Conservation (phyloP, 345 rosid genomes). For the Erodium maritimum region DNA sequence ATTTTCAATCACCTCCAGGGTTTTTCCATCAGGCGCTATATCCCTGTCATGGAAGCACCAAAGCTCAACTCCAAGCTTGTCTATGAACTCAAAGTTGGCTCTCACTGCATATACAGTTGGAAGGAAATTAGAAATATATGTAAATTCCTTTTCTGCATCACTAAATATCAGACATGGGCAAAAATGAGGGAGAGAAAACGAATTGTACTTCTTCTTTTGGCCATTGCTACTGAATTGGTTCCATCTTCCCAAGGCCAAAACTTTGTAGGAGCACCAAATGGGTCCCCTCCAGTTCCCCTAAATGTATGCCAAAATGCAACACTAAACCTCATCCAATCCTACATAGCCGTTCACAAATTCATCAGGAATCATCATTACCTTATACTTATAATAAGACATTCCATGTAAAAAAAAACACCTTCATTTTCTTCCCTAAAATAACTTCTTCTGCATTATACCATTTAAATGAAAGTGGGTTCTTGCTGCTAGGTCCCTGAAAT, state of each 20-base stretch:
- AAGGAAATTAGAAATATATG: conserved; percentile 3
- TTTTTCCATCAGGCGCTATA: conserved; percentile 75
- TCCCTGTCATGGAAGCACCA: conserved; percentile 99
- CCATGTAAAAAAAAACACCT: conserved; percentile 29
- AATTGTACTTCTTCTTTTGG: conserved; percentile 89
- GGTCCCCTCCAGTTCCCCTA: conserved; percentile 83
- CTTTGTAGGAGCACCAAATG: conserved; percentile 82
- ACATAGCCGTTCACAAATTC: conserved; percentile 7
- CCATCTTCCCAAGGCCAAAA: conserved; percentile 99
- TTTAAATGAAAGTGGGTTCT: conserved; percentile 65
- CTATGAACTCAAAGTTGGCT: conserved; percentile 89
- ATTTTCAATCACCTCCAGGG: conserved; percentile 74
- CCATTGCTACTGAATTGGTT: conserved; percentile 80
- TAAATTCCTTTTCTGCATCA: background rate
- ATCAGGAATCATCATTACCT: background rate
- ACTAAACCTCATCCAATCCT: conserved; percentile 98
- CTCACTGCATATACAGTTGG: conserved; percentile 45
- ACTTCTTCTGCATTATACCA: conserved; percentile 88
- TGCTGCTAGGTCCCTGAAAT: conserved; percentile 64
- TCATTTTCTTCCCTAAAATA: conserved; percentile 95
- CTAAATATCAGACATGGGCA: background rate
- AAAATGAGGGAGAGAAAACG: background rate
- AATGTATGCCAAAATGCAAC: conserved; percentile 99
- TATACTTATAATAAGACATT: background rate
- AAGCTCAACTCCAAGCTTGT: conserved; percentile 82